phyloP scores from a whole-genome alignment of 768 basidiomycete genomes.

The Naganishia randhawae region DNA sequence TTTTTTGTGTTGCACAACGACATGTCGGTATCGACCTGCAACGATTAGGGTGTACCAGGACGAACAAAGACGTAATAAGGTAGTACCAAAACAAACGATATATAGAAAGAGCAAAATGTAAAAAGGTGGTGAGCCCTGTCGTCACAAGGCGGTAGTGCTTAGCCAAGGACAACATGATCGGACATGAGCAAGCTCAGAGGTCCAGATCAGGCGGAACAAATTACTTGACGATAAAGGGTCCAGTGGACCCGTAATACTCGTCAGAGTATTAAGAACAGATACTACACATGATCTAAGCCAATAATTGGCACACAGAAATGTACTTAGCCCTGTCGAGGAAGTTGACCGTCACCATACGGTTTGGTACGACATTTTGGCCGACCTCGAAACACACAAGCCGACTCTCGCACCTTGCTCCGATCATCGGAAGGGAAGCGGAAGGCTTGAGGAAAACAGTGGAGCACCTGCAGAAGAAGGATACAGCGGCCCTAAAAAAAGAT shows the following conservation, averaged over 20 bases:
- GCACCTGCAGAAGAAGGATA: too few relatives aligned
- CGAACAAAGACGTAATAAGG: neutral
- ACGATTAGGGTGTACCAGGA: neutral
- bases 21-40: too few relatives aligned
- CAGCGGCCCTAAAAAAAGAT: too few relatives aligned
- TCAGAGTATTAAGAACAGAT: constrained; percentile 80
- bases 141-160: constrained; percentile 44
- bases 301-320: constrained; percentile 53
- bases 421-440: too few relatives aligned
- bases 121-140: constrained; percentile 39
- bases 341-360: neutral
- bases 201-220: constrained; percentile 45
- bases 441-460: too few relatives aligned
- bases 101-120: constrained; percentile 24
- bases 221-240: constrained; percentile 47
- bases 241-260: constrained; percentile 49
- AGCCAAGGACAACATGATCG: constrained; percentile 42
- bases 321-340: neutral
- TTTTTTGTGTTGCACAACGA: too few relatives aligned
- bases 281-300: constrained; percentile 98
- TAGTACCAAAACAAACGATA: neutral
- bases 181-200: constrained; percentile 43
- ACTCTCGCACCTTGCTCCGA: neutral
- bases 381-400: neutral
- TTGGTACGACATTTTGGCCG: neutral